Conservation (phyloP, 306 rosid species). For the Vachellia pachyceras region DNA sequence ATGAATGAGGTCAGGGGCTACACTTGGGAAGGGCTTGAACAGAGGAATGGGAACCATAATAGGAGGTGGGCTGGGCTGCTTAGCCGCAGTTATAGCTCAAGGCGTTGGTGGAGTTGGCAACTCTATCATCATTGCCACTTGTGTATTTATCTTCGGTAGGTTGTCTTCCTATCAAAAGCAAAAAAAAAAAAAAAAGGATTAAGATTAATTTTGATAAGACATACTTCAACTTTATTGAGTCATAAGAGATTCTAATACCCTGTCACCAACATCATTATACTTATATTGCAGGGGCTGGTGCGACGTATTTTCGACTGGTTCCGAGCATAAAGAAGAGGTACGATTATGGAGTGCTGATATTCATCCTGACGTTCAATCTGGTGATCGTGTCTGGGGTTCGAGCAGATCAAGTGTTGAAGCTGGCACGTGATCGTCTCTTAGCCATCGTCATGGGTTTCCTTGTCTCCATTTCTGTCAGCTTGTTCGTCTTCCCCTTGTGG, state of each 20-base stretch:
- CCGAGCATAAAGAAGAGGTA: slow-evolving; percentile 79
- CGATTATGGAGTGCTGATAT: slow-evolving; percentile 81
- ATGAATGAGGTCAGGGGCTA: slow-evolving; percentile 69
- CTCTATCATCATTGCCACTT: slow-evolving; percentile 54
- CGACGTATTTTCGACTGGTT: slow-evolving; percentile 55
- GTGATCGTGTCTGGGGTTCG: slow-evolving; percentile 77
- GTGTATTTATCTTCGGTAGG: slow-evolving; percentile 69
- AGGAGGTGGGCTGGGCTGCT: slow-evolving; percentile 83
- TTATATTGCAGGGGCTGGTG: slow-evolving; percentile 57
- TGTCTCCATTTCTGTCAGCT: slow-evolving; percentile 63
- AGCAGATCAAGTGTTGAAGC: slow-evolving; percentile 51
- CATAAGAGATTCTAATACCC: neutral
- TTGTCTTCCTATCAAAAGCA: too few relatives aligned
- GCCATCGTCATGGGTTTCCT: slow-evolving; percentile 71
- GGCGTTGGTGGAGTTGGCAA: slow-evolving; percentile 60
- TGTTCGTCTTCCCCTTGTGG: slow-evolving; percentile 78
- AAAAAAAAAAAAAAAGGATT: too few relatives aligned
- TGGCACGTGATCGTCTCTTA: slow-evolving; percentile 72
- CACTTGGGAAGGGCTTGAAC: slow-evolving; percentile 83
- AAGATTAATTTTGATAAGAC: neutral
- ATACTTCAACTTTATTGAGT: neutral
- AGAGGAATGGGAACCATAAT: slow-evolving; percentile 81
- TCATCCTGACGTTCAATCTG: slow-evolving; percentile 78
- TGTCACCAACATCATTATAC: neutral
- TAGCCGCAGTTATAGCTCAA: slow-evolving; percentile 66